Base-by-base conservation (phyloP, 495 filamentous ascomycete genomes). In the Aspergillus panamensis region DNA sequence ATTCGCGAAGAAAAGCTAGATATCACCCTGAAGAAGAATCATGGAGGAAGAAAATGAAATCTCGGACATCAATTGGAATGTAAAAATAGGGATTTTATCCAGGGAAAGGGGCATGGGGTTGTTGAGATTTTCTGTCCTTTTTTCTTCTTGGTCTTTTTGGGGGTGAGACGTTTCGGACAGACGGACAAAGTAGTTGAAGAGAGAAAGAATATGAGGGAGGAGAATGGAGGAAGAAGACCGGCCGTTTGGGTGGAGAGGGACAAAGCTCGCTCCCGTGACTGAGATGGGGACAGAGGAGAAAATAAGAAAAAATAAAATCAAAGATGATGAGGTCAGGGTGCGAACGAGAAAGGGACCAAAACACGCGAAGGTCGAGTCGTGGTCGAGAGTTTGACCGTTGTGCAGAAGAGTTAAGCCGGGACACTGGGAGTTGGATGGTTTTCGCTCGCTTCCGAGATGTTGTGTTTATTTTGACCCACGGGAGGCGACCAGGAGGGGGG, bases 391-490 rank as follows among this genome's bases (percentile, higher is more conserved):
- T n/a, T n/a, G n/a, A n/a, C n/a, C 5, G 42, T 19, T n/a, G 42
- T 20, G 42, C 7, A 48, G 32, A 49, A 57, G 35, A 14, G 20
- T 19, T 16, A 32, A 37, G 35, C 14, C 25, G 39, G 51, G 58
- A 57, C 20, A 48, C 3, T 33, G 43, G 42, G 29, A 40, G 53
- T 55, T 45, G 19, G 30, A 21, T 6, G 4, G 44, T 51, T 54
- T 54, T 61, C 59, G 55, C 52, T 64, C 65, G 65, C 65, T 67
- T 64, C 57, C 45, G 58, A 54, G 63, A 45, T 58, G 48, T 51
- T 59, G 61, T 67, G 65, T 74, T 76, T 74, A 69, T 76, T 74
- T 69, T 69, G 73, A 68, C 66, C 70, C 67, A 69, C 66, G 67
- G 65, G 58, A 35, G 19, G 47, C 19, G 37, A 14, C 13, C 31